phyloP scores from a whole-genome alignment of 345 rosid genomes.

The Cardamine resedifolia region DNA sequence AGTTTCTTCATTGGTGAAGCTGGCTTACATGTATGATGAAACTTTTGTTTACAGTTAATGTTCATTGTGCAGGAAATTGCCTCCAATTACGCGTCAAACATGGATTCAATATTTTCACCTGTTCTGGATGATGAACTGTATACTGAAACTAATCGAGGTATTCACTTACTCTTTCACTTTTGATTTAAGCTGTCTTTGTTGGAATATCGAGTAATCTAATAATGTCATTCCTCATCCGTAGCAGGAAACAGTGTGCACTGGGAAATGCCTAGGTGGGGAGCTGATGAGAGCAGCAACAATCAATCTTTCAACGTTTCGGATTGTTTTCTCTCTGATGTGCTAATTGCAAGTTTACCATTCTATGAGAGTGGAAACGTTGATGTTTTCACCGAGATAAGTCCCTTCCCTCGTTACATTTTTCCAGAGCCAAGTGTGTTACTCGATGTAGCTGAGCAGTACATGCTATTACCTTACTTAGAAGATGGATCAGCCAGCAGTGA shows the following conservation, averaged over 20 bases:
- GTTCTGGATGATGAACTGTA: conserved; percentile 12
- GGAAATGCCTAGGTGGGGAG: conserved; percentile 11
- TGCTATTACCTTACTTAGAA: conserved; percentile 64
- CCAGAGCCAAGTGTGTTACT: conserved; percentile 57
- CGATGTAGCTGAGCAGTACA: conserved; percentile 61
- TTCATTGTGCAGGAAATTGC: neutral
- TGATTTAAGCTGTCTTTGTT: neutral
- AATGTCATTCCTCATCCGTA: neutral
- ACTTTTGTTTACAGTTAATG: neutral
- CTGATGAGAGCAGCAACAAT: neutral
- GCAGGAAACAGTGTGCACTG: neutral
- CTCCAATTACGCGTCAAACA: neutral
- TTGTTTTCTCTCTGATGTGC: conserved; percentile 8
- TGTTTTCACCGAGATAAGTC: neutral
- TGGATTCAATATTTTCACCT: conserved; percentile 14
- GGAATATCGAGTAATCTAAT: neutral
- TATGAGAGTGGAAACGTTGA: conserved; percentile 9
- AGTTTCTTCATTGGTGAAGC: neutral
- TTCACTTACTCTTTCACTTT: neutral
- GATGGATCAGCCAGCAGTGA: conserved; percentile 36
- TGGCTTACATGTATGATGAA: neutral
- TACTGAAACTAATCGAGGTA: conserved; percentile 12
- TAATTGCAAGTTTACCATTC: conserved; percentile 18
- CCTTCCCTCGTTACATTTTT: conserved; percentile 50
- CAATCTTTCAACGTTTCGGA: conserved; percentile 6